Conservation (phyloP, 2,329 filamentous ascomycete genomes). For the Penicillium fuscoglaucum region DNA sequence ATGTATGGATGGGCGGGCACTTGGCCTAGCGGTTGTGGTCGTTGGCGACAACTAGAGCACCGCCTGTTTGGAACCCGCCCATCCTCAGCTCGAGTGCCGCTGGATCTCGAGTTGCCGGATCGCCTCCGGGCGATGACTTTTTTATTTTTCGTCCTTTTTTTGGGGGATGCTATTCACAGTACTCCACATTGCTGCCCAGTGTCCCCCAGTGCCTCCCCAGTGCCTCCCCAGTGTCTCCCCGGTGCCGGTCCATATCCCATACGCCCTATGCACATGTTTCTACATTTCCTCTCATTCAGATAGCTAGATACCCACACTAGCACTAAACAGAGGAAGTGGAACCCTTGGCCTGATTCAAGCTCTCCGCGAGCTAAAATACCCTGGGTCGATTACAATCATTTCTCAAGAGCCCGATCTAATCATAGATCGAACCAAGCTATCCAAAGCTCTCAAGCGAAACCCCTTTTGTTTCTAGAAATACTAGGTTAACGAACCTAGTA, state of each 20-base stretch:
- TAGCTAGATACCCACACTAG: conserved; percentile 1
- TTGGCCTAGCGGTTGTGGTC: not conserved
- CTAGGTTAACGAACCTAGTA: too few relatives aligned
- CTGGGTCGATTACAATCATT: conserved; percentile 77
- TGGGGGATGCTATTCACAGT: too few relatives aligned
- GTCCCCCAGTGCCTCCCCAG: too few relatives aligned
- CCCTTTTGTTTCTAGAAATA: too few relatives aligned
- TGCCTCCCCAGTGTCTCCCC: not conserved
- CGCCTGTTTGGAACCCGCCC: not conserved
- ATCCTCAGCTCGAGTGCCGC: not conserved
- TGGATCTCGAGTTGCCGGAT: conserved; percentile 1
- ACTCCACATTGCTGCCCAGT: not conserved
- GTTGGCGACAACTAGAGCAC: not conserved
- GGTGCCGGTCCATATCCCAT: not conserved
- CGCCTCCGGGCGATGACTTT: not conserved
- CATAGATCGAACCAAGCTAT: conserved; percentile 92
- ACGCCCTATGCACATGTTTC: not conserved
- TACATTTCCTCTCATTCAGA: not conserved
- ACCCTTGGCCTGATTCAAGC: conserved; percentile 79
- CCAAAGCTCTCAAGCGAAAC: conserved; percentile 62
- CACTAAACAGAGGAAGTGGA: conserved; percentile 66
- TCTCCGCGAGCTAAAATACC: conserved; percentile 77
- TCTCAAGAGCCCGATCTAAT: conserved; percentile 81
- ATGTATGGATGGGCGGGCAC: not conserved
- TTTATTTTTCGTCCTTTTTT: not conserved